A percentile compares a stretch with the other conserved stretches of the same genome.
Evolutionary conservation across 352 stramenopile genomes (phyloP).

Genomic region (Globisporangium carolinianum): DNA sequence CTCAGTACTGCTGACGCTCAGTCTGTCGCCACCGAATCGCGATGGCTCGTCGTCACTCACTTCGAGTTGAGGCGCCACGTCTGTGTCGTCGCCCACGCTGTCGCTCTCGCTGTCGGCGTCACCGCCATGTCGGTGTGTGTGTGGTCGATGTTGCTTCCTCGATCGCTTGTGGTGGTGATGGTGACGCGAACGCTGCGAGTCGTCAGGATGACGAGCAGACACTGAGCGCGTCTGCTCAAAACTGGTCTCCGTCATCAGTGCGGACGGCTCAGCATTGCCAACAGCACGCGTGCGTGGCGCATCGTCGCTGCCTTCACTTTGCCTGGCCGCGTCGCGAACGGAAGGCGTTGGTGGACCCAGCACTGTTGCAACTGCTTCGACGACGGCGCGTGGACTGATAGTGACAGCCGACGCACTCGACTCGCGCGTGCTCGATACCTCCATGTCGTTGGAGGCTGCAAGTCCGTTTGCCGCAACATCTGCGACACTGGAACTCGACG

Average conservation of each 20-base stretch:
- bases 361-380: no score
- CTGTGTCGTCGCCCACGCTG: neutral
- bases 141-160: slow-evolving; percentile 5
- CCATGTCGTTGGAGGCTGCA: no score
- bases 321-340: no score
- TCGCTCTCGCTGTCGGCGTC: neutral
- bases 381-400: no score
- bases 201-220: neutral
- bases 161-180: slow-evolving; percentile 1
- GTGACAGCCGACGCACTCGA: neutral
- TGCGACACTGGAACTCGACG: no score
- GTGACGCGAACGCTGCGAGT: neutral
- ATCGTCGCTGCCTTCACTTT: no score
- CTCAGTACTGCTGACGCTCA: neutral
- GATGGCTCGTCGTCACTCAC: neutral
- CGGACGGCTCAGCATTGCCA: no score
- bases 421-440: neutral
- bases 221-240: no score
- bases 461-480: no score
- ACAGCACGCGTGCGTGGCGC: no score
- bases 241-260: no score
- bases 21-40: neutral
- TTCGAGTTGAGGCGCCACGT: neutral
- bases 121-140: neutral
- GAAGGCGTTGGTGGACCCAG: no score